These are phyloP conservation scores for Tylopilus subfusipes DNA, from an alignment of 768 basidiomycete genomes.

Conservation along the genomic window DNA sequence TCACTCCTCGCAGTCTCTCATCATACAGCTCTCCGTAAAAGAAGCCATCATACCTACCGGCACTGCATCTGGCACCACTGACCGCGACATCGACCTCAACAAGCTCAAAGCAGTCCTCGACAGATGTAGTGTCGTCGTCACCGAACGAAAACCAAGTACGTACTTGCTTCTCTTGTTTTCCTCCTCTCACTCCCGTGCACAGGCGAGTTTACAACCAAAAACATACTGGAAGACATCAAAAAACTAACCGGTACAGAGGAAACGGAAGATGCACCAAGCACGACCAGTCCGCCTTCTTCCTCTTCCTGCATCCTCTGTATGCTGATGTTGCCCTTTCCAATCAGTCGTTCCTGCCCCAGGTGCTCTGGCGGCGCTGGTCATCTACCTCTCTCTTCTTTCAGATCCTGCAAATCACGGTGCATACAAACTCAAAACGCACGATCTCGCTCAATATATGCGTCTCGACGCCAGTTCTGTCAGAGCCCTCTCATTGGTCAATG, in stretches of 20 bases:
- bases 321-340: slow-evolving; percentile 23
- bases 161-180: not conserved
- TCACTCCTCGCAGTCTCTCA: slow-evolving; percentile 59
- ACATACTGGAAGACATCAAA: slow-evolving; percentile 74
- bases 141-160: slow-evolving; percentile 84
- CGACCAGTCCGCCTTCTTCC: slow-evolving; percentile 7
- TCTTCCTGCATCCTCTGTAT: not conserved
- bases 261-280: slow-evolving; percentile 15
- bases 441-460: slow-evolving; percentile 92
- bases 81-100: slow-evolving; percentile 82
- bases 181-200: not conserved
- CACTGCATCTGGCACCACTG: slow-evolving; percentile 66
- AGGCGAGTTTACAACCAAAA: slow-evolving; percentile 86
- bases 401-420: slow-evolving; percentile 77
- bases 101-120: slow-evolving; percentile 87
- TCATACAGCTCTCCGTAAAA: slow-evolving; percentile 97
- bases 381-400: slow-evolving; percentile 75
- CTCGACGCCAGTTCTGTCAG: slow-evolving; percentile 92
- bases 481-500: slow-evolving; percentile 82
- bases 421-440: slow-evolving; percentile 81
- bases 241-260: slow-evolving; percentile 34
- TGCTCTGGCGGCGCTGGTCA: slow-evolving; percentile 75
- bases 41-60: slow-evolving; percentile 84
- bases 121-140: slow-evolving; percentile 85
- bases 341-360: slow-evolving; percentile 70